phyloP scores from a whole-genome alignment of 257 asterid genomes.

The Rehmannia glutinosa region DNA sequence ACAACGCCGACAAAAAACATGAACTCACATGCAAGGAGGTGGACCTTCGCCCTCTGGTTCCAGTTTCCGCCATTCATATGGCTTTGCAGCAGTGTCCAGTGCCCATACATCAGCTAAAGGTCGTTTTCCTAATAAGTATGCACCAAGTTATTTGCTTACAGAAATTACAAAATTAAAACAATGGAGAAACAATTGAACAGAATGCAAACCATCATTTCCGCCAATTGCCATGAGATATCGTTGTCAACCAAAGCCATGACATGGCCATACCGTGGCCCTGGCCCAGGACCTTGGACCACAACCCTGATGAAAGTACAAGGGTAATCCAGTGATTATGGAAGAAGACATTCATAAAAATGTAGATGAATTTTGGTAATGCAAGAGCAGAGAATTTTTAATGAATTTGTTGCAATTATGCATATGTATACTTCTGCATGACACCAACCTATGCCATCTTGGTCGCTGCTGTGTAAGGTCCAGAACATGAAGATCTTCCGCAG shows the following conservation, averaged over 20 bases:
- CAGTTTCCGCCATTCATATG: slow-evolving; percentile 98
- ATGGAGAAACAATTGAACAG: slow-evolving; percentile 1
- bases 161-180: slow-evolving; percentile 10
- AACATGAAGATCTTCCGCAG: slow-evolving; percentile 99
- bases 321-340: slow-evolving; percentile 8
- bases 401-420: background rate
- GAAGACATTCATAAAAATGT: slow-evolving; percentile 1
- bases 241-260: slow-evolving; percentile 99
- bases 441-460: slow-evolving; percentile 97
- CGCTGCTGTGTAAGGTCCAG: slow-evolving; percentile 93
- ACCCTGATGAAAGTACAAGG: slow-evolving; percentile 48
- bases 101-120: slow-evolving; percentile 99
- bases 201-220: slow-evolving; percentile 93
- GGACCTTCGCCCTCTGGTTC: slow-evolving; percentile 99
- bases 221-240: slow-evolving; percentile 99
- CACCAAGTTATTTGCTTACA: slow-evolving; percentile 16
- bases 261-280: slow-evolving; percentile 99
- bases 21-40: slow-evolving; percentile 98
- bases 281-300: slow-evolving; percentile 99
- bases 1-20: slow-evolving; percentile 1
- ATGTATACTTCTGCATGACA: background rate
- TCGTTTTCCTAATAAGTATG: slow-evolving; percentile 68
- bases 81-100: slow-evolving; percentile 99
- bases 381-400: slow-evolving; percentile 2
- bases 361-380: slow-evolving; percentile 3